Base-by-base conservation (phyloP, 179 eudicot species). In the Silene noctiflora region DNA sequence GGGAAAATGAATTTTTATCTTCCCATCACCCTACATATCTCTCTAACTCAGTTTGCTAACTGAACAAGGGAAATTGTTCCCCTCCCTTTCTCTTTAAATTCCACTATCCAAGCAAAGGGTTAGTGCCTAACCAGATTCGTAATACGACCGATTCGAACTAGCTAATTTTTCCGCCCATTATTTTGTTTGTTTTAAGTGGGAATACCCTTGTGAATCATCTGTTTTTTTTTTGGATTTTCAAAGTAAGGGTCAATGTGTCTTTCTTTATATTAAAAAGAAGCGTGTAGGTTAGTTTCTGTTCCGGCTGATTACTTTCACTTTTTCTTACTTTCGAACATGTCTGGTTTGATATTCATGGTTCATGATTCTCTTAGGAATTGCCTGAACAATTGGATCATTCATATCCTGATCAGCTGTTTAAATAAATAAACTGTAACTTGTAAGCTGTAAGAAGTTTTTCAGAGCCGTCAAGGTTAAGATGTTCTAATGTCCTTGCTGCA, bases 401-500 rank as follows among this genome's bases (percentile, higher is more conserved):
- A 35, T 35, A 6, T 35, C 42, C 42, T 35, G 42, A 35, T 7
- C 0, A 0, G 42, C 42, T 35, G 42, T 35, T 35, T 35, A 35
- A 5, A 35, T 7, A 7, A 35, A 35, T 35, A 6, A 35, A 35
- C 42, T 35, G 42, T 33, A 48, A 48, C 55, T 48, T 48, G 55
- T 48, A 48, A 48, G 55, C 13, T 10, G 0, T 8, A 33, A 69
- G 56, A 19, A 11, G 4, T 22, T 13, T 44, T n/a, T 27, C 22
- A 58, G 8, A 59, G 16, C 58, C 56, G 11, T 77, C 76, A 27
- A 63, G 60, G 20, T 75, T 42, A 46, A 31, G 10, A 29, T 16
- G 33, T 39, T 46, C 17, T 66, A 42, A 66, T 39, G 16, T 59
- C 55, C 7, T 64, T 74, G 70, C 56, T 84, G 86, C 92, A 91